phyloP scores from a whole-genome alignment of 768 basidiomycete species.

The Cubamyces lactineus region DNA sequence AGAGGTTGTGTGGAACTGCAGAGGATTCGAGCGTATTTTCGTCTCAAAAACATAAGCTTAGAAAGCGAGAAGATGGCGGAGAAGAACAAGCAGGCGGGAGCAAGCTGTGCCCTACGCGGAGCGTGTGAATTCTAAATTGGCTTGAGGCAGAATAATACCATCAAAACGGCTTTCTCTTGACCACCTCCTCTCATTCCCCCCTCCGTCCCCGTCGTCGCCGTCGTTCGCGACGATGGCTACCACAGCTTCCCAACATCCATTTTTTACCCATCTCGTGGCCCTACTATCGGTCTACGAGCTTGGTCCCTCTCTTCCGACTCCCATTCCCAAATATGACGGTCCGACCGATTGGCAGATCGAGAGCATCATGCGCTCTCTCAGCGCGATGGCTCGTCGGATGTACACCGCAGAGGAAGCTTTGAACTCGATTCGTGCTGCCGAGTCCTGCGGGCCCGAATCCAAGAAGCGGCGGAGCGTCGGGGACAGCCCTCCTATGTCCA shows the following conservation, averaged over 20 bases:
- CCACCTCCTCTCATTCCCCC: conserved; percentile 9
- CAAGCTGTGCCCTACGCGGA: conserved; percentile 4
- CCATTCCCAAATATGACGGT: conserved; percentile 58
- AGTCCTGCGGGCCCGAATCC: conserved; percentile 44
- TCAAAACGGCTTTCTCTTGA: conserved; percentile 6
- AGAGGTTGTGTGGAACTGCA: too few relatives aligned
- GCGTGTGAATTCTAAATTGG: conserved; percentile 7
- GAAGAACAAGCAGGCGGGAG: not conserved
- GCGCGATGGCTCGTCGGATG: conserved; percentile 55
- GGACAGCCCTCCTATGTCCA: conserved; percentile 33
- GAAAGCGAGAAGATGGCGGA: not conserved
- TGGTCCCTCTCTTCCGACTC: conserved; percentile 49
- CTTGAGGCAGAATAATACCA: conserved; percentile 12
- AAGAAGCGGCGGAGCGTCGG: conserved; percentile 48
- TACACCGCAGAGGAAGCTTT: conserved; percentile 55
- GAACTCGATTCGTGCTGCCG: conserved; percentile 44
- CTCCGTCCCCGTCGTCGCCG: conserved; percentile 15
- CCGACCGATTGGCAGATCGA: conserved; percentile 62
- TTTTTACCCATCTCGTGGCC: conserved; percentile 58
- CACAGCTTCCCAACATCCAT: conserved; percentile 40
- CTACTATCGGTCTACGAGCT: conserved; percentile 63
- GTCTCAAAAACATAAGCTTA: not conserved
- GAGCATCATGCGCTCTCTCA: conserved; percentile 55
- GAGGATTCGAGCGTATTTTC: too few relatives aligned
- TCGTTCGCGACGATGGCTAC: conserved; percentile 40